Conservation (phyloP, 106 monocot species). For the Ottelia alismoides region DNA sequence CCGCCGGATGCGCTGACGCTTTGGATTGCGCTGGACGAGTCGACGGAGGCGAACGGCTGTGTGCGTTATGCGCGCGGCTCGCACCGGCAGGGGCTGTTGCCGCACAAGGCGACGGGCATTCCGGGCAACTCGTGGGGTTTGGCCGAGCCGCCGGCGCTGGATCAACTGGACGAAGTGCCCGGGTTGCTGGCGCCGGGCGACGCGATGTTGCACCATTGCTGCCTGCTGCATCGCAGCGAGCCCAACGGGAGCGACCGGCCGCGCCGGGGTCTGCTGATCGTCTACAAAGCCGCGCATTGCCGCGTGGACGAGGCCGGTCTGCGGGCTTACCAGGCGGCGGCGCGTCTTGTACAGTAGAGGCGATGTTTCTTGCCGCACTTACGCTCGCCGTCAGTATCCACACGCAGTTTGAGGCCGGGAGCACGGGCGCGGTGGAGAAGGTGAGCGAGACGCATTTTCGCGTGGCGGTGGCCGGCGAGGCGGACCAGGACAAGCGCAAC, state of each 20-base stretch:
- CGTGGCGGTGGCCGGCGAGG: too few species aligned
- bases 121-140: neutral
- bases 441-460: too few species aligned
- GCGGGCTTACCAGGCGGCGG: too few species aligned
- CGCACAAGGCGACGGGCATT: neutral
- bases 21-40: neutral
- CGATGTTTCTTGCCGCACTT: too few species aligned
- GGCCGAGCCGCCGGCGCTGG: neutral
- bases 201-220: neutral
- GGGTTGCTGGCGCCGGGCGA: neutral
- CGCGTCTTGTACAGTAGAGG: too few species aligned
- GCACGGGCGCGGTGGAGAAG: too few species aligned
- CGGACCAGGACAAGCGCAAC: too few species aligned
- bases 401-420: too few species aligned
- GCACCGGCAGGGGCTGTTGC: neutral
- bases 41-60: neutral
- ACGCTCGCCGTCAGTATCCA: too few species aligned
- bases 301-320: neutral
- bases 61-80: neutral
- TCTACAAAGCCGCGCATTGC: neutral
- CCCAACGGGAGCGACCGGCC: neutral
- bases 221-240: neutral
- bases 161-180: neutral
- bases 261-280: neutral
- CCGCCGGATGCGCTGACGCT: neutral